Conservation (phyloP, 345 rosid species). For the Syzygium aqueum region DNA sequence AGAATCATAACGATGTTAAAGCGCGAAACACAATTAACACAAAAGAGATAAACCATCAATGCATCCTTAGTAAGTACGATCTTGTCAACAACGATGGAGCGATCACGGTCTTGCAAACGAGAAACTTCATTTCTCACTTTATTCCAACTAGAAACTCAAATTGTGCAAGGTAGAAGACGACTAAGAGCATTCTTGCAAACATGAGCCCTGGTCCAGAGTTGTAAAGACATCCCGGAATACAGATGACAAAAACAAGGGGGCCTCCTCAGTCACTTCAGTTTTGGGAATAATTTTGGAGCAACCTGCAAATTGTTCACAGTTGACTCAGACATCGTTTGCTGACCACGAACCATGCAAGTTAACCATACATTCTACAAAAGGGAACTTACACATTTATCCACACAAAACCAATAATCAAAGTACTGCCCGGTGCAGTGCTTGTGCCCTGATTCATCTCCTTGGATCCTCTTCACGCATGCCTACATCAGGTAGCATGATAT, state of each 20-base stretch:
- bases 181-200: neutral
- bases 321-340: neutral
- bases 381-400: slow-evolving; percentile 75
- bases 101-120: neutral
- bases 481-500: slow-evolving; percentile 1
- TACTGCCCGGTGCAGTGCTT: slow-evolving; percentile 96
- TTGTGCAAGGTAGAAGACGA: neutral
- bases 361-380: neutral
- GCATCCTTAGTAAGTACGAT: neutral
- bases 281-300: slow-evolving; percentile 46
- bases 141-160: neutral
- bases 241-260: neutral
- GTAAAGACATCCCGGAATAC: neutral
- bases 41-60: neutral
- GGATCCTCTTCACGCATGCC: slow-evolving; percentile 90
- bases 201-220: neutral
- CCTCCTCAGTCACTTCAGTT: slow-evolving; percentile 35
- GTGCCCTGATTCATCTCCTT: slow-evolving; percentile 70
- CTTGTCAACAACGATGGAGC: neutral
- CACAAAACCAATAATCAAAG: slow-evolving; percentile 72
- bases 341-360: neutral
- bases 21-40: neutral
- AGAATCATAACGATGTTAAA: neutral
- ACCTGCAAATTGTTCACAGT: slow-evolving; percentile 23
- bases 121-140: neutral